Percentiles rank a stretch among this genome's conserved stretches.
phyloP scores from a whole-genome alignment of 345 rosid species.

The Stellera chamaejasme region DNA sequence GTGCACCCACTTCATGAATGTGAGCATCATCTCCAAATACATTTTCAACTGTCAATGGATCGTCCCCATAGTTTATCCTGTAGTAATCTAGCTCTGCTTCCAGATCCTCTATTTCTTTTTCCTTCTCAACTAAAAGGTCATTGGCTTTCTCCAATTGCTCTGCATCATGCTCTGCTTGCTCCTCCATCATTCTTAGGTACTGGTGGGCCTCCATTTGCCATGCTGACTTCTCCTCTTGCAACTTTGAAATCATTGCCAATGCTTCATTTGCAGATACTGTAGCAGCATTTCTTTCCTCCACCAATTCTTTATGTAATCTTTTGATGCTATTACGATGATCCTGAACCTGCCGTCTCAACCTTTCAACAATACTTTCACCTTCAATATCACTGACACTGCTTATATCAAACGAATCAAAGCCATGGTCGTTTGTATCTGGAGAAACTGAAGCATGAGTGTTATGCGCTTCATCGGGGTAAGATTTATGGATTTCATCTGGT shows the following conservation, averaged over 20 bases:
- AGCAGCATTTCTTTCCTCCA: conserved; percentile 71
- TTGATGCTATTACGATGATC: conserved; percentile 35
- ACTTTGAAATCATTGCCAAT: conserved; percentile 79
- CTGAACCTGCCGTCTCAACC: conserved; percentile 49
- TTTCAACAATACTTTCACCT: conserved; percentile 43
- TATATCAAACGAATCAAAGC: conserved; percentile 39
- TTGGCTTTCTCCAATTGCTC: conserved; percentile 63
- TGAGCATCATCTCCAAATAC: background rate
- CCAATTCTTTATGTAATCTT: conserved; percentile 48
- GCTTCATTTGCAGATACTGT: conserved; percentile 61
- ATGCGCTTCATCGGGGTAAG: conserved; percentile 22
- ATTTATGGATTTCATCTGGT: conserved; percentile 22
- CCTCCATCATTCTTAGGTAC: conserved; percentile 89
- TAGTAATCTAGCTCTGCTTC: conserved; percentile 59
- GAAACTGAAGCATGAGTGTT: conserved; percentile 21
- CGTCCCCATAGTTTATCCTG: conserved; percentile 32
- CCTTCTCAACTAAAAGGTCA: conserved; percentile 56
- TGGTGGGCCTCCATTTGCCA: conserved; percentile 80
- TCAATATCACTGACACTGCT: conserved; percentile 50
- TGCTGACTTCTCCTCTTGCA: conserved; percentile 83
- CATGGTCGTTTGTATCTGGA: conserved; percentile 33
- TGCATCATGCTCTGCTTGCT: conserved; percentile 68
- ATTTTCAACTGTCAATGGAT: conserved; percentile 18
- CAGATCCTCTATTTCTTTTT: conserved; percentile 64
- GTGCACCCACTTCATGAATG: too few species aligned